Percentiles rank a stretch among this genome's conserved stretches.
Conservation (phyloP, 2,329 filamentous ascomycete genomes). For the Plenodomus lindquistii region DNA sequence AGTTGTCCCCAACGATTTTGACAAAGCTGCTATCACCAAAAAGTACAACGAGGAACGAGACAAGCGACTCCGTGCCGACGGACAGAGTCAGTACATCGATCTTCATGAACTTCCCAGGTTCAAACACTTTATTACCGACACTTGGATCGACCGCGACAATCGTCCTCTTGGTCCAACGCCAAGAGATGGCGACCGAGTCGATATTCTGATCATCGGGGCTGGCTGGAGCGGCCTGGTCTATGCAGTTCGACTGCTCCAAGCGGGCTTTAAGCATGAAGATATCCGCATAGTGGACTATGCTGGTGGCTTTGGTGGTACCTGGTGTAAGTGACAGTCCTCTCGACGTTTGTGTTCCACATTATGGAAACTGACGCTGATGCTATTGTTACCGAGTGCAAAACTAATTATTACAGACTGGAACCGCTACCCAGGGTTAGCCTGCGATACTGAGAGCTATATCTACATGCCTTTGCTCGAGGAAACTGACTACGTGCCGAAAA, state of each 20-base stretch:
- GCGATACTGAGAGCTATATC: conserved; percentile 61
- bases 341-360: not conserved
- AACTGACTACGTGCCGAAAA: conserved; percentile 53
- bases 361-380: too few relatives aligned
- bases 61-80: not conserved
- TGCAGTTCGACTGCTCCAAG: conserved; percentile 42
- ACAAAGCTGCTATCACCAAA: too few relatives aligned
- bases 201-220: conserved; percentile 45
- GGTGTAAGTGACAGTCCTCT: conserved; percentile 45
- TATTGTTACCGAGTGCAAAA: too few relatives aligned
- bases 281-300: conserved; percentile 50
- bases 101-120: conserved; percentile 1
- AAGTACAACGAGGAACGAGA: conserved; percentile 3
- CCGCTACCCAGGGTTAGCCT: conserved; percentile 53
- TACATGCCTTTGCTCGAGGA: conserved; percentile 49
- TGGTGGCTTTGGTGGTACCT: conserved; percentile 52
- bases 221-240: conserved; percentile 46
- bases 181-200: conserved; percentile 6
- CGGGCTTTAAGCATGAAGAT: conserved; percentile 38
- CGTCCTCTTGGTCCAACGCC: not conserved
- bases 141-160: conserved; percentile 3
- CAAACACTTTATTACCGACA: conserved; percentile 3
- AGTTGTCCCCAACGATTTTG: too few relatives aligned
- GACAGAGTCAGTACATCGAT: conserved; percentile 1
- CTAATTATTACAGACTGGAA: too few relatives aligned